phyloP scores from a whole-genome alignment of 2,329 filamentous ascomycete species.

The Exophiala oligosperma region DNA sequence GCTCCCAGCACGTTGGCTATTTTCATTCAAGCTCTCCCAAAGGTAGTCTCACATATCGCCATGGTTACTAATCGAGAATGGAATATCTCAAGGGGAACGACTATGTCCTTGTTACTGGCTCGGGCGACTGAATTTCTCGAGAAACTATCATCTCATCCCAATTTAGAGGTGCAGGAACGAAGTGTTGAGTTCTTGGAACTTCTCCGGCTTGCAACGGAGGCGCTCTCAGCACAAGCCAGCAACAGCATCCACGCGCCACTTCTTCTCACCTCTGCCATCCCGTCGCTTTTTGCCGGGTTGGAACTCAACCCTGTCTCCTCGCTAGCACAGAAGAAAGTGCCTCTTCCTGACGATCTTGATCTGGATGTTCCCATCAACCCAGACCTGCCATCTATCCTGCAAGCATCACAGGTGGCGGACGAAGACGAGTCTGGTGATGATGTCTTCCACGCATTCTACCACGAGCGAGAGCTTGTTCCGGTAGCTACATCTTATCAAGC shows the following conservation, averaged over 20 bases:
- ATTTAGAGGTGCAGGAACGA: constrained; percentile 90
- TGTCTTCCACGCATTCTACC: constrained; percentile 46
- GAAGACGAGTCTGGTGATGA: constrained; percentile 51
- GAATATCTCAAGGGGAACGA: constrained; percentile 72
- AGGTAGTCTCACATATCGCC: constrained; percentile 75
- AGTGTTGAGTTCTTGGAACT: constrained; percentile 91
- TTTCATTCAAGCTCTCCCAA: constrained; percentile 80
- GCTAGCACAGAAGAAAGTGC: constrained; percentile 82
- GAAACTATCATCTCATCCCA: constrained; percentile 75
- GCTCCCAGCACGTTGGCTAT: constrained; percentile 70
- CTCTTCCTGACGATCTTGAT: constrained; percentile 72
- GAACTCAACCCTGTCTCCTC: constrained; percentile 88
- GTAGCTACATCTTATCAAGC: constrained; percentile 24
- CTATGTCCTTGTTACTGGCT: constrained; percentile 74
- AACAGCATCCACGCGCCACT: constrained; percentile 65
- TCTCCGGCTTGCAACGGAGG: constrained; percentile 82
- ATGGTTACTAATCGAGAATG: constrained; percentile 66
- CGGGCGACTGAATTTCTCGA: constrained; percentile 82
- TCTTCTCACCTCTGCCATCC: constrained; percentile 86
- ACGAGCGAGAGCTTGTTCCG: constrained; percentile 33
- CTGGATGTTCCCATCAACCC: constrained; percentile 80
- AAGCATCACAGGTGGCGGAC: constrained; percentile 40
- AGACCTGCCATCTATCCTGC: constrained; percentile 67
- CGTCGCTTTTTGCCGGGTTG: constrained; percentile 79
- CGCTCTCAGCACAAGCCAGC: constrained; percentile 43